Evolutionary conservation across 2,329 filamentous ascomycete genomes (phyloP), one percentile per base, ranked within the genome.

Genomic region (Akanthomyces uredinophilus): DNA sequence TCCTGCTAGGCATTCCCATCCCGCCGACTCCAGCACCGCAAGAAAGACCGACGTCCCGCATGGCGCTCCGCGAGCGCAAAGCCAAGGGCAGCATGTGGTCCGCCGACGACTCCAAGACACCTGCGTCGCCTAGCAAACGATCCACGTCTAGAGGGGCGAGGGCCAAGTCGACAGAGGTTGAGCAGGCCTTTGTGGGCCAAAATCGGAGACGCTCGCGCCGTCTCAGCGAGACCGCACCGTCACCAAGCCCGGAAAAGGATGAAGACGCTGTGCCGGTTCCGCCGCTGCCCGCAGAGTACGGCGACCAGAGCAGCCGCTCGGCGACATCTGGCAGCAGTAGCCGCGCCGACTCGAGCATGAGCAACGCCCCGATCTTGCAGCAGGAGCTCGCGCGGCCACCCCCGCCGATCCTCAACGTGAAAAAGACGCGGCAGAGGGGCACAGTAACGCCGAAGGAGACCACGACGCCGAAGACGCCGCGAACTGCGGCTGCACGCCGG

Each of bases 31-130:
- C 71, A 1, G 68, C 71, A 13, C 66, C 69, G 14, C 65, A 72
- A 43, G 74, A 77, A 3, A 73, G 78, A 14, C 80, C 84, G 6
- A 83, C 81, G n/a, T 75, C 75, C 5, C 82, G 89, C 63, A 90
- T 89, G 83, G 87, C 91, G 65, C 78, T 95, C 59, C 85, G 92
- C 37, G 87, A 88, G 62, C 85, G 91, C 64, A 92, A 88, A 70
- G 73, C 80, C 8, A 87, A 81, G 59, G 76, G 83, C 4, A 76
- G 37, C 29, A 27, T 35, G 10, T 59, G 56, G 46, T 4, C 56
- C 1, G 43, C 46, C 7, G 49, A 60, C 13, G 49, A 52, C 5
- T 46, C n/a, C 37, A 43, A 65, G 68, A 72, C 61, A 10, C 50
- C 16, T n/a, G 16, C 51, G 7, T 55, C 62, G 46, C 62, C 62